Evolutionary conservation across 495 filamentous ascomycete species (phyloP).

Genomic region (Podospora pseudocomata): DNA sequence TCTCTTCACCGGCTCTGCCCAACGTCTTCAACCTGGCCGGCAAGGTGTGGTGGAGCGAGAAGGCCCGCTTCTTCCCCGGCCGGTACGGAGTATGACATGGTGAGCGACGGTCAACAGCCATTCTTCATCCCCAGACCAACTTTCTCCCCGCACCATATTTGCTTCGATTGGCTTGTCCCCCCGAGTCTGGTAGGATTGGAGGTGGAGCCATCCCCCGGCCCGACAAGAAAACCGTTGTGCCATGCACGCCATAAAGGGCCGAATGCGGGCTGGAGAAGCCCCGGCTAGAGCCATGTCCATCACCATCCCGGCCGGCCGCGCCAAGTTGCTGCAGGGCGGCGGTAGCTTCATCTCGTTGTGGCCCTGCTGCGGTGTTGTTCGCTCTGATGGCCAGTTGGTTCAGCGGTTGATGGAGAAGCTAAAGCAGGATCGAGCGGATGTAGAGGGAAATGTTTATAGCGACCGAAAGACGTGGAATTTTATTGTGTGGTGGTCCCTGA

Average conservation of each 20-base stretch:
- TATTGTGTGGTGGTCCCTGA: no score
- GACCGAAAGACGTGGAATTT: no score
- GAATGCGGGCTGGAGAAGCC: constrained; percentile 18
- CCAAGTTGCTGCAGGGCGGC: constrained; percentile 4
- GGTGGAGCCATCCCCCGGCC: constrained; percentile 1
- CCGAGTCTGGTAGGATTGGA: constrained; percentile 8
- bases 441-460: no score
- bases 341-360: not conserved
- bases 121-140: not conserved
- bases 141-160: not conserved
- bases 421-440: not conserved
- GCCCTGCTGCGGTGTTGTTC: not conserved
- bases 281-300: not conserved
- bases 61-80: constrained; percentile 1
- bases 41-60: not conserved
- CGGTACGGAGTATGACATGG: not conserved
- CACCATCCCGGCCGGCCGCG: constrained; percentile 4
- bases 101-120: not conserved
- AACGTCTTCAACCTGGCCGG: not conserved
- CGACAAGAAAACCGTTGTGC: not conserved
- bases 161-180: constrained; percentile 8
- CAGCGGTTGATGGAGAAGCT: not conserved
- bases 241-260: constrained; percentile 16
- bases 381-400: not conserved
- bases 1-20: not conserved